Evolutionary conservation across 2,329 filamentous ascomycete genomes (phyloP), one percentile per base, ranked within the genome.

Genomic region (Nothopassalora personata): DNA sequence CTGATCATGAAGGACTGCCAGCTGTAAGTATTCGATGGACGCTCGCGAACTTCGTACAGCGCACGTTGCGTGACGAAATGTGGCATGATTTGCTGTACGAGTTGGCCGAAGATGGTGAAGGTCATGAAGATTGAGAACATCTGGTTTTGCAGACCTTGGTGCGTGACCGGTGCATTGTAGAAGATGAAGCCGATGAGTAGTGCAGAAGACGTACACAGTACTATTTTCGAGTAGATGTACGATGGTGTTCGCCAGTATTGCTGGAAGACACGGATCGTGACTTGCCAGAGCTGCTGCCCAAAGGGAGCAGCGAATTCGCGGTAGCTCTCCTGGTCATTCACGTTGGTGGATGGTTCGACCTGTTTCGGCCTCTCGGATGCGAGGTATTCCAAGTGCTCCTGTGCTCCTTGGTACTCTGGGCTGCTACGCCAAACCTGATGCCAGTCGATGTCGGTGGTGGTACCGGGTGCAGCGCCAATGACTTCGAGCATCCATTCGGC

Each of bases 241-340:
- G 86, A 83, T 0, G 91, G 91, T 0, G 87, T 92, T 60, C 91
- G 88, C 91, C 91, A 96, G 81, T 94, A 95, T 73, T 96, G 91
- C 71, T 92, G 84, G 79, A 94, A 94, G 28, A 94, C 88, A 68
- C 91, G 90, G 64, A 82, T 73, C 18, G 84, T 81, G 58, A 90
- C 89, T 69, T 86, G 81, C 57, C 75, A 77, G 46, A 93, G 77
- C 73, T 96, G 91, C 7, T 78, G 70, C 45, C 66, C 69, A 71
- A 95, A 90, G 0, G 88, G 84, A 5, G 90, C 89, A 3, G 91
- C 91, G 61, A 96, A 96, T 72, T 96, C 90, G 61, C 84, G 82
- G 74, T 86, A 90, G 64, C 78, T 78, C 13, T 82, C 79, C 27
- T 84, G 79, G 57, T 84, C 79, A 63, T 57, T 68, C 39, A 72